These are phyloP conservation scores for Prunus fruticosa DNA, from an alignment of 306 rosid genomes.

Conservation along the genomic window DNA sequence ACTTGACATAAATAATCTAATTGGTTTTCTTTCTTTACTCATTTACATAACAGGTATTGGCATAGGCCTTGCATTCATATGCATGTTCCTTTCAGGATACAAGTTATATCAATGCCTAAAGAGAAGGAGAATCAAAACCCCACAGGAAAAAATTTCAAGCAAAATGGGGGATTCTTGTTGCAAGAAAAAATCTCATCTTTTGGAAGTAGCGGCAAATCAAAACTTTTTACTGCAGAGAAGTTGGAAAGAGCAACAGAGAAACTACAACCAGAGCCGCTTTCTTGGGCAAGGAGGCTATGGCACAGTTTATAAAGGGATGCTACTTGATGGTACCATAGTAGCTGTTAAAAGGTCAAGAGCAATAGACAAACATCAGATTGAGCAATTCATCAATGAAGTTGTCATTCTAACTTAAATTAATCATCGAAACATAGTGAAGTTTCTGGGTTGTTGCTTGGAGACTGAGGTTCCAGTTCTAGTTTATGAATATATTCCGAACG, in stretches of 20 bases:
- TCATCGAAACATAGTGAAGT: constrained; percentile 41
- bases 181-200: constrained; percentile 32
- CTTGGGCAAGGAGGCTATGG: no score
- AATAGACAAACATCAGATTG: constrained; percentile 31
- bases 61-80: constrained; percentile 32
- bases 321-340: no score
- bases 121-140: constrained; percentile 19
- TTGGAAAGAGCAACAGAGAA: no score
- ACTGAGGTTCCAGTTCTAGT: constrained; percentile 52
- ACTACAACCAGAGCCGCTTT: no score
- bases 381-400: constrained; percentile 43
- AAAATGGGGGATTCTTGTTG: constrained; percentile 57
- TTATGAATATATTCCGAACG: constrained; percentile 56
- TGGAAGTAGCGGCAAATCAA: constrained; percentile 33
- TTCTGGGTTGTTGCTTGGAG: constrained; percentile 57
- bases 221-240: no score
- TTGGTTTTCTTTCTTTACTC: neutral
- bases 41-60: constrained; percentile 37
- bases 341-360: constrained; percentile 37
- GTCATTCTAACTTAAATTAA: constrained; percentile 49
- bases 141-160: constrained; percentile 41
- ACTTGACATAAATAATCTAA: neutral
- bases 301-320: no score
- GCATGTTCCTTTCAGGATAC: constrained; percentile 34
- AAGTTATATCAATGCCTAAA: constrained; percentile 19